Base-by-base conservation (phyloP, 192 early-diverging fungal species). In the Paraglomus occultum region DNA sequence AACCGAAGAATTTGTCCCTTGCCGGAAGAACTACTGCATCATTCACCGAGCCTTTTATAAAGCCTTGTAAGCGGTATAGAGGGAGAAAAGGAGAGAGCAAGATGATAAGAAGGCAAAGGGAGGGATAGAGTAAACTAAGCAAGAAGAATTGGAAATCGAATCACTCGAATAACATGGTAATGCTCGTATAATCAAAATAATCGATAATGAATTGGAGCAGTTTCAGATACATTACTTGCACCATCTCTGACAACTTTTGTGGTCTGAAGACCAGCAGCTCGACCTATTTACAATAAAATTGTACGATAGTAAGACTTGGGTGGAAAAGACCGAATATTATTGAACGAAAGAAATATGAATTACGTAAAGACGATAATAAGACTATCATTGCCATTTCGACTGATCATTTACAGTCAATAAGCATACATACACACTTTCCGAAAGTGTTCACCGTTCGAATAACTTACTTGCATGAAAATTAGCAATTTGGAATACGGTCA, bases 1-100 rank as follows among this genome's bases (percentile, higher is more conserved):
- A 93, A 20, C 97, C 97, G 74, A 92, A 85, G 47, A 89, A 79
- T 70, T 84, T 85, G 79, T 89, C 66, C 31, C 52, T 50, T 46
- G 53, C 42, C 2, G 66, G 66, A 57, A 68, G 53, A 4, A 9
- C 17, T 18, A 54, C 66, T 55, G 66, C 49, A 7, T 68, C 66
- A 22, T 68, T 68, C 8, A 68, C 66, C 4, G 11, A 15, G 6
- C 66, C 66, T 57, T 68, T 68, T n/a, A 68, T 57, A 14, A 14
- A 68, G 22, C n/a, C 66, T 68, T 54, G 22, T 22, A 52, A 20
- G 17, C 17, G 17, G 17, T 20, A 52, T 17, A 51, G 51, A 17
- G 15, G 15, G n/a, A 51, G n/a, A 51, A 15, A 51, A 4, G 1
- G 17, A 8, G 51, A 14, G 17, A 52, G 51, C 17, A n/a, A 20